These are phyloP conservation scores for Sanguinoderma infundibulare DNA, from an alignment of 1,284 basidiomycete species.

Conservation along the genomic window DNA sequence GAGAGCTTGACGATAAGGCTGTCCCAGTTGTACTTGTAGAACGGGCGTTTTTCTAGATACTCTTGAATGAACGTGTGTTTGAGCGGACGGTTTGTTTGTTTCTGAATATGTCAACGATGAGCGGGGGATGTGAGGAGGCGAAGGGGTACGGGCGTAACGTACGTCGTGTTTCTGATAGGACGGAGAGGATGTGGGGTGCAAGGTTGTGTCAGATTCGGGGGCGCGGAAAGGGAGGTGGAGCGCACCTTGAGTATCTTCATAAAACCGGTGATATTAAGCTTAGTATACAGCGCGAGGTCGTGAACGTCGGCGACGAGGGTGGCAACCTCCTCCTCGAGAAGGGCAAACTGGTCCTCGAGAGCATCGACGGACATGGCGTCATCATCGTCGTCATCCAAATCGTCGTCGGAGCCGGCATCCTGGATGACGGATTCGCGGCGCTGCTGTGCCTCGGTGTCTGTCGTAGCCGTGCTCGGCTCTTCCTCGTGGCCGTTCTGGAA, in stretches of 20 bases:
- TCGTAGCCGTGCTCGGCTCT: constrained; percentile 17
- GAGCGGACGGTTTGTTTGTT: constrained; percentile 73
- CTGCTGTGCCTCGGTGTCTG: constrained; percentile 65
- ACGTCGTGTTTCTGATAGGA: constrained; percentile 79
- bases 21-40: constrained; percentile 95
- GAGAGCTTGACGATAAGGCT: constrained; percentile 97
- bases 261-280: constrained; percentile 97
- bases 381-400: constrained; percentile 60
- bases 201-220: constrained; percentile 4
- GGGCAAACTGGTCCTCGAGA: constrained; percentile 88
- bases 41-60: constrained; percentile 93
- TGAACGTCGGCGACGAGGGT: constrained; percentile 98
- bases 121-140: constrained; percentile 8
- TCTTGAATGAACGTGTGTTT: constrained; percentile 84
- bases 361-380: constrained; percentile 73
- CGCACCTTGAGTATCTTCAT: constrained; percentile 95
- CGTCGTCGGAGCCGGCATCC: constrained; percentile 67
- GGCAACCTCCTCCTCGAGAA: constrained; percentile 94
- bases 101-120: constrained; percentile 47
- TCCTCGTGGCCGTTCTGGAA: constrained; percentile 30
- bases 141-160: constrained; percentile 29
- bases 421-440: constrained; percentile 54
- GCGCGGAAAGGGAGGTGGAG: constrained; percentile 3
- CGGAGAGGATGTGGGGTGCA: constrained; percentile 6
- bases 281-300: constrained; percentile 93